phyloP scores from a whole-genome alignment of 2,329 filamentous ascomycete genomes.

The Stromatinia cepivora region DNA sequence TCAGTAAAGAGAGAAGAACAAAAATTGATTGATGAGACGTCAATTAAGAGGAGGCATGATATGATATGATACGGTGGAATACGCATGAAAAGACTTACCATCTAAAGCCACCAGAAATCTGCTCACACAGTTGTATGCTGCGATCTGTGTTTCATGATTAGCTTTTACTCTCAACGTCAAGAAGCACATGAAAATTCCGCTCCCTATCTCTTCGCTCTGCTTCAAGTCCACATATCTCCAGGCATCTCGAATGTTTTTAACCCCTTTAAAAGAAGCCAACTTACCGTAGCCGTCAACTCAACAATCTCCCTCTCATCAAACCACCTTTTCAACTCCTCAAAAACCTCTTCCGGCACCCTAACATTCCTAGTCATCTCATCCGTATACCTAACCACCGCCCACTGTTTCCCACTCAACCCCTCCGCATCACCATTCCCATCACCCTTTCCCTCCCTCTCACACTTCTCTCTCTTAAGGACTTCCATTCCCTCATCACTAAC shows the following conservation, averaged over 20 bases:
- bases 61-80: constrained; percentile 15
- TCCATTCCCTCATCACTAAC: constrained; percentile 38
- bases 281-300: constrained; percentile 70
- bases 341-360: constrained; percentile 66
- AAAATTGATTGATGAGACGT: neutral
- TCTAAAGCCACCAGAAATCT: constrained; percentile 80
- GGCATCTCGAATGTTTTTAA: neutral
- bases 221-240: neutral
- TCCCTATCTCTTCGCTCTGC: neutral
- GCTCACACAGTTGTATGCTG: constrained; percentile 82
- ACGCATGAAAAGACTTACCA: constrained; percentile 50
- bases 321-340: constrained; percentile 58
- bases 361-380: constrained; percentile 83
- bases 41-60: neutral
- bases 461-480: constrained; percentile 26
- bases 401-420: constrained; percentile 59
- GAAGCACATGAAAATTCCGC: constrained; percentile 3
- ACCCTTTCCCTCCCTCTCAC: constrained; percentile 33
- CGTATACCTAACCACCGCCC: constrained; percentile 69
- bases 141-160: constrained; percentile 47
- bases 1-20: neutral
- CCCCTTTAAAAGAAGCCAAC: constrained; percentile 22
- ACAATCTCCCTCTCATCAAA: constrained; percentile 74
- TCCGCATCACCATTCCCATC: constrained; percentile 37
- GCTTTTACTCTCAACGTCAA: neutral